phyloP scores from a whole-genome alignment of 768 basidiomycete species.

The Pseudohyphozyma bogoriensis region DNA sequence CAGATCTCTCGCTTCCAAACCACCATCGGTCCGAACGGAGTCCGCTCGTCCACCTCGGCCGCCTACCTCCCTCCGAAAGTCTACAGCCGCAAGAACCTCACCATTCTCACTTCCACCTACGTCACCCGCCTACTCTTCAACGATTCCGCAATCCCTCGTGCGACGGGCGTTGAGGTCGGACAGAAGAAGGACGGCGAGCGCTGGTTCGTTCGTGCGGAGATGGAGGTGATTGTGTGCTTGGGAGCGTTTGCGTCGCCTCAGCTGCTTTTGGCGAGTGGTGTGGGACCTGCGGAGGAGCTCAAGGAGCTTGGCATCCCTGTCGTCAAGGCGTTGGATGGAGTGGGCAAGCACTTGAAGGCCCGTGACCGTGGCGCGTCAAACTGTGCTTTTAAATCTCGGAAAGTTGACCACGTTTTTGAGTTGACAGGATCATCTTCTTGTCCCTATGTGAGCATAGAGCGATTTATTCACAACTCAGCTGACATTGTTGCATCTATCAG shows the following conservation, averaged over 20 bases:
- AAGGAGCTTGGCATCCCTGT: constrained; percentile 9
- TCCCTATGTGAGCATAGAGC: too few relatives aligned
- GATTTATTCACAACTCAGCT: too few relatives aligned
- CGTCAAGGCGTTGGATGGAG: constrained; percentile 38
- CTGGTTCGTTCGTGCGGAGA: constrained; percentile 4
- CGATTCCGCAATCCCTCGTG: not conserved
- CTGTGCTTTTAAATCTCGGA: not conserved
- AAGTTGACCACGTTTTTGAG: too few relatives aligned
- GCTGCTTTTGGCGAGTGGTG: constrained; percentile 13
- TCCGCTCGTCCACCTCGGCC: constrained; percentile 23
- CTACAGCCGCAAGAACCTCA: constrained; percentile 19
- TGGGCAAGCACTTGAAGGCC: constrained; percentile 43
- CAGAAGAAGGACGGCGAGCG: constrained; percentile 3
- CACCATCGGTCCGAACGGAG: constrained; percentile 10
- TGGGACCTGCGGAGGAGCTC: constrained; percentile 12
- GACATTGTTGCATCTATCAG: too few relatives aligned
- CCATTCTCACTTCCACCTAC: constrained; percentile 23
- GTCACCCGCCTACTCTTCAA: constrained; percentile 15
- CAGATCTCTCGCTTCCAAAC: constrained; percentile 26
- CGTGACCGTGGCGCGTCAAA: not conserved
- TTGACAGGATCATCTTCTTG: constrained; percentile 15
- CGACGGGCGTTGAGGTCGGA: constrained; percentile 22
- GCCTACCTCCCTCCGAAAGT: constrained; percentile 26
- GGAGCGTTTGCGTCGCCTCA: constrained; percentile 22
- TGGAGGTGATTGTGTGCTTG: constrained; percentile 15